Evolutionary conservation across 768 basidiomycete species (phyloP), one percentile per base, ranked within the genome.

Genomic region (Lyophyllum atratum): DNA sequence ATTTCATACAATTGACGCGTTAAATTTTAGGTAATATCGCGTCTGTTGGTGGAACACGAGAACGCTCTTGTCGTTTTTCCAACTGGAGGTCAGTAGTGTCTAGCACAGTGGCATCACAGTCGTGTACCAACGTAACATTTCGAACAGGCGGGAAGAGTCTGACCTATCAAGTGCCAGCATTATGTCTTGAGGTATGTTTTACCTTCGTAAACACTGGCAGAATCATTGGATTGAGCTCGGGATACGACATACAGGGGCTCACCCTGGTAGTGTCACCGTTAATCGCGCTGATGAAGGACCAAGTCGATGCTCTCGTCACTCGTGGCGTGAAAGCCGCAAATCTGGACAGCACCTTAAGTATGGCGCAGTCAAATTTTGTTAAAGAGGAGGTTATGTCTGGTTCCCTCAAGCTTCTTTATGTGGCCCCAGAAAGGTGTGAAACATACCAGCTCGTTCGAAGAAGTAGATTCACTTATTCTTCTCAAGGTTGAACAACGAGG

Each of bases 121-220:
- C 29, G 25, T 43, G 40, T 47, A 11, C 15, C 22, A 17, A 2
- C 37, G 26, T 40, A 21, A 37, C 25, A 76, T 80, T 64, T 59
- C 10, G 46, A 76, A 10, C 58, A 72, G n/a, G 61, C 10, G 61
- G 61, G n/a, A 62, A 62, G 49, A 62, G 60, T 49, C 25, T 61
- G 15, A 58, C 60, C 7, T 61, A 61, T 40, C 60, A 61, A 48
- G 42, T 61, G 22, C 60, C 60, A n/a, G 60, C 60, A 1, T 53
- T 61, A 34, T 61, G 60, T 40, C 52, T 61, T 11, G 56, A 61
- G 11, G 60, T 61, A 33, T 33, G 56, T 55, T n/a, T n/a, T n/a
- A n/a, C n/a, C n/a, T n/a, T n/a, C n/a, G 14, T 28, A 12, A 34
- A 4, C 12, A 24, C 4, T 40, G 37, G 15, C 4, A 40, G 10